Base-by-base conservation (phyloP, 352 stramenopile genomes). In the Aphanomyces invadans region DNA sequence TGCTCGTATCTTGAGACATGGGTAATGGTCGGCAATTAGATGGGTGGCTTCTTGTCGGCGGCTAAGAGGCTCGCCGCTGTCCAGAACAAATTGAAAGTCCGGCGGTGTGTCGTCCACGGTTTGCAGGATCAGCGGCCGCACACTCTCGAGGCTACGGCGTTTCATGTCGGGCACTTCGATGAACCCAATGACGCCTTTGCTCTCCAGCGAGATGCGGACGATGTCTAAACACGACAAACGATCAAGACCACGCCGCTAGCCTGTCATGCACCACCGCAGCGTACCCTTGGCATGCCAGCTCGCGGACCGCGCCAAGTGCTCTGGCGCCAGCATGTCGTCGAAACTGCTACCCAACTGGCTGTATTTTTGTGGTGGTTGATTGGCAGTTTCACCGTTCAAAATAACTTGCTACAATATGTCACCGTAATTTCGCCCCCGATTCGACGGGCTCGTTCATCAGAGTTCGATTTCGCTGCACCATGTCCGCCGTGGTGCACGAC, bases 31-130 rank as follows among this genome's bases (percentile, higher is more conserved):
- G 21, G 71, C 44, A 42, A 89, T 79, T 56, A 76, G 78, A 54
- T 89, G 80, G 4, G 76, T 76, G 32, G 65, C 72, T 65, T 89
- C 82, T 64, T 91, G 80, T 1, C 75, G 71, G 0, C 76, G 71
- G 51, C 79, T 89, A 26, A 91, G 76, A 5, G 80, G 80, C 1
- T 64, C 76, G 4, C 79, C 78, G 57, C 86, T 76, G 62, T 88
- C 78, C n/a, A 89, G 65, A 23, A 90, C 65, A 61, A 89, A 90
- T 64, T 89, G 80, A 66, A 90, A 88, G 33, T 86, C 78, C 23
- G 39, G 51, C 5, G 82, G 80, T 0, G 77, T 78, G 39, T 88
- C 74, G 46, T 90, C 82, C 11, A 90, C 79, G 51, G 86, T 88
- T 49, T 88, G 77, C 66, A 67, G 76, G 65, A 90, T 88, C 32